Base-by-base conservation (phyloP, 2,329 filamentous ascomycete genomes). In the Lachnellula cervina region DNA sequence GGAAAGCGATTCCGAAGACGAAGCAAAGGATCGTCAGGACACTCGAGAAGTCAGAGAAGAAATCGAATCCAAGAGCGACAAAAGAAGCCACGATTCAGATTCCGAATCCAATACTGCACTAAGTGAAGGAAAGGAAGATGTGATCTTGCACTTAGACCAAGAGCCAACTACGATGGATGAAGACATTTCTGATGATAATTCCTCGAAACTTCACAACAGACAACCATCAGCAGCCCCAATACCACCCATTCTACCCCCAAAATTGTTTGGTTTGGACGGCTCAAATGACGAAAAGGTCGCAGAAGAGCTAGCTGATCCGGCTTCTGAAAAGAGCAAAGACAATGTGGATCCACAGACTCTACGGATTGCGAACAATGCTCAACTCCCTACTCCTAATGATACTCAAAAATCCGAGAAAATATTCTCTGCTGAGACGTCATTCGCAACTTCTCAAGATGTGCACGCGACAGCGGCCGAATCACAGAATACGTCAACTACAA, bases 321-420 rank as follows among this genome's bases (percentile, higher is more conserved):
- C 4, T n/a, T 28, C 44, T 34, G 14, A 2, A 17, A 14, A 17
- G 2, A 5, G 23, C 25, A 4, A 45, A 37, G 11, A 21, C 2
- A 11, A 3, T 11, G 5, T 25, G 21, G 44, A 32, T 6, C 9
- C 19, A 47, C 14, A 17, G 8, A 21, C 9, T 32, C 21, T 21
- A 28, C 21, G 9, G 21, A 32, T 2, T 23, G 11, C 19, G 11
- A 44, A 49, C 11, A 62, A 58, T 38, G 50, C 11, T 2, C 66
- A 67, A 51, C 57, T 66, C 21, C 63, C 61, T 45, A 66, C 65
- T 2, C 66, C 65, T n/a, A 62, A 64, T 51, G 59, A 60, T 49
- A 68, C 66, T 2, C 66, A 67, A 44, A 14, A 51, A 25, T 56
- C 58, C 5, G 38, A 58, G 35, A 54, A 52, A 37, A 11, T 55